phyloP scores from a whole-genome alignment of 805 yeast genomes.

The Trichomonascus vanleenenianus region DNA sequence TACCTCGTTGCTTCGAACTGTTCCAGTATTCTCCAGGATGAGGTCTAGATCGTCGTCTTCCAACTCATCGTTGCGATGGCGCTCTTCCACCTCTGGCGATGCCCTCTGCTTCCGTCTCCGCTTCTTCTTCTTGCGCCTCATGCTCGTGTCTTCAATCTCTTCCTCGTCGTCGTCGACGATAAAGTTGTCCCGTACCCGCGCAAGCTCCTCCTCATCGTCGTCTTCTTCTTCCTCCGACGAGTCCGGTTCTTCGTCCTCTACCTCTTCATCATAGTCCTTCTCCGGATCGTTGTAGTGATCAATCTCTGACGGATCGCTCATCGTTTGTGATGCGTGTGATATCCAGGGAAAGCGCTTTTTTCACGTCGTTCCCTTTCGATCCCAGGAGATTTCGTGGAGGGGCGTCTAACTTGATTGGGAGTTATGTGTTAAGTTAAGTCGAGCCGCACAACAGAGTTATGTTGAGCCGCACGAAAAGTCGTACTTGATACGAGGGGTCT shows the following conservation, averaged over 20 bases:
- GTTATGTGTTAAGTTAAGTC: too few species aligned
- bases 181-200: slow-evolving; percentile 76
- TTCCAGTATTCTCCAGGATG: slow-evolving; percentile 81
- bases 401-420: too few species aligned
- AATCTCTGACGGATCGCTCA: neutral
- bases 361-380: too few species aligned
- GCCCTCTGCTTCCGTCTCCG: slow-evolving; percentile 14
- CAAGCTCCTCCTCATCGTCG: slow-evolving; percentile 85
- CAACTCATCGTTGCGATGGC: slow-evolving; percentile 47
- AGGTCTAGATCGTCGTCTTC: slow-evolving; percentile 95
- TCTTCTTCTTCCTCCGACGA: slow-evolving; percentile 90
- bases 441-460: too few species aligned
- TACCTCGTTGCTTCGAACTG: slow-evolving; percentile 30
- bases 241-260: slow-evolving; percentile 42
- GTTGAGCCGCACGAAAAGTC: too few species aligned
- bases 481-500: too few species aligned
- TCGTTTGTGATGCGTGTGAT: too few species aligned
- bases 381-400: too few species aligned
- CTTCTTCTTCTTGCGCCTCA: slow-evolving; percentile 19
- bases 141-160: slow-evolving; percentile 28
- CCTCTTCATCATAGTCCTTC: slow-evolving; percentile 19
- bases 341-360: too few species aligned
- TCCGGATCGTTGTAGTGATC: slow-evolving; percentile 2
- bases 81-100: slow-evolving; percentile 13
- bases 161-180: slow-evolving; percentile 88